Evolutionary conservation across 306 rosid genomes (phyloP).

Genomic region (Chamaecrista fasciculata): DNA sequence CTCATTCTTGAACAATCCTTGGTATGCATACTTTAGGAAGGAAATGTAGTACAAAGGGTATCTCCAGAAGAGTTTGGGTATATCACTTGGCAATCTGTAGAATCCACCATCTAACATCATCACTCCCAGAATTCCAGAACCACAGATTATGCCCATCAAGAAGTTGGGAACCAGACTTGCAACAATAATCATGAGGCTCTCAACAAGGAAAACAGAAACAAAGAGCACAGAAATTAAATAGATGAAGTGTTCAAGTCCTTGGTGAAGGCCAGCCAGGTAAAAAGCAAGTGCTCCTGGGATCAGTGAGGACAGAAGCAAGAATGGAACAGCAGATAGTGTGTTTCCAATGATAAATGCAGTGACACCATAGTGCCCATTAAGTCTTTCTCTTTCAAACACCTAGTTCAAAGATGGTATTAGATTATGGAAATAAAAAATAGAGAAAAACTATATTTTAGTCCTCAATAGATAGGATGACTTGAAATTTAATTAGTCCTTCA

Average conservation of each 20-base stretch:
- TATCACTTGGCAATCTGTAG: slow-evolving; percentile 52
- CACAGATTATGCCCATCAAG: slow-evolving; percentile 49
- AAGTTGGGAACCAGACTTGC: slow-evolving; percentile 55
- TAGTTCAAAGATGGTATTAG: background rate
- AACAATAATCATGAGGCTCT: slow-evolving; percentile 55
- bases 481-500: too few species aligned
- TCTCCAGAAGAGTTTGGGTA: slow-evolving; percentile 62
- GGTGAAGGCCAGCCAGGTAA: slow-evolving; percentile 46
- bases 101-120: slow-evolving; percentile 74
- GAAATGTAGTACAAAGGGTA: slow-evolving; percentile 61
- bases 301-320: slow-evolving; percentile 40
- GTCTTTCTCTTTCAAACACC: slow-evolving; percentile 44
- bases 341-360: slow-evolving; percentile 43
- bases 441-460: too few species aligned
- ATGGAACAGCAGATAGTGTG: slow-evolving; percentile 47
- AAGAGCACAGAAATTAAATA: slow-evolving; percentile 41
- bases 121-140: slow-evolving; percentile 51
- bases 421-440: too few species aligned
- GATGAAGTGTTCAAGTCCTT: slow-evolving; percentile 33
- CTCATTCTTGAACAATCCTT: slow-evolving; percentile 68
- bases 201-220: slow-evolving; percentile 42
- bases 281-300: slow-evolving; percentile 51
- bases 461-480: too few species aligned
- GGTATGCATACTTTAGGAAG: slow-evolving; percentile 60
- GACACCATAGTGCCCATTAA: slow-evolving; percentile 48